These are phyloP conservation scores for Comarum palustre DNA, from an alignment of 306 rosid species.

Conservation along the genomic window DNA sequence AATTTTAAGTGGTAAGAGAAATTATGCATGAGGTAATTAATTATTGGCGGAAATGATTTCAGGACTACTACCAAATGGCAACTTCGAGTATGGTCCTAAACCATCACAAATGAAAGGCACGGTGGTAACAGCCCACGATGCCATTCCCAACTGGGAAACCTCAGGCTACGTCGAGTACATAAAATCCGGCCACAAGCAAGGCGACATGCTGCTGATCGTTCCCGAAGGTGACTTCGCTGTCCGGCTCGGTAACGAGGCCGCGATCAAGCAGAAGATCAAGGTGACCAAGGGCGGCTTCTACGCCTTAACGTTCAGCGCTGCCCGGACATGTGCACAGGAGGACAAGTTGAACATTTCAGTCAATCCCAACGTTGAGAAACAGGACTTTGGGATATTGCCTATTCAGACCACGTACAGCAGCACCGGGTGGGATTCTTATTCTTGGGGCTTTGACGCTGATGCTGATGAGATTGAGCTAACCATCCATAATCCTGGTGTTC, in stretches of 20 bases:
- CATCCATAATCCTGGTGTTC: constrained; percentile 59
- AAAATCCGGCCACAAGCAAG: constrained; percentile 72
- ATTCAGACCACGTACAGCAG: constrained; percentile 74
- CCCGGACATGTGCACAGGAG: constrained; percentile 78
- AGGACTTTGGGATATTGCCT: constrained; percentile 61
- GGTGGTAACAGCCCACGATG: constrained; percentile 25
- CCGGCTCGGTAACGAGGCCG: constrained; percentile 78
- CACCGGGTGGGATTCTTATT: constrained; percentile 72
- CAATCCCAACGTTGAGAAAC: constrained; percentile 40
- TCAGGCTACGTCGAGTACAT: constrained; percentile 70
- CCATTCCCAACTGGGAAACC: constrained; percentile 61
- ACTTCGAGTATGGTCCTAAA: constrained; percentile 62
- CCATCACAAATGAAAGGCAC: constrained; percentile 56
- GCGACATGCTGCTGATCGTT: constrained; percentile 71
- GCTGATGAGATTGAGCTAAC: constrained; percentile 33
- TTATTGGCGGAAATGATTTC: neutral
- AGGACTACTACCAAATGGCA: constrained; percentile 71
- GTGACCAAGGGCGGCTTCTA: constrained; percentile 44
- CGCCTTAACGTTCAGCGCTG: constrained; percentile 62
- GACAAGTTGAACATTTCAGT: constrained; percentile 62
- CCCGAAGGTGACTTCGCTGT: constrained; percentile 64
- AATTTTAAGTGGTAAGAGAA: neutral
- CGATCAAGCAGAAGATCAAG: constrained; percentile 54
- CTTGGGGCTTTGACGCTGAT: constrained; percentile 60
- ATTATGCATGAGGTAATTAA: neutral